These are phyloP conservation scores for Canna indica DNA, from an alignment of 176 grass and related monocot genomes.

Conservation along the genomic window DNA sequence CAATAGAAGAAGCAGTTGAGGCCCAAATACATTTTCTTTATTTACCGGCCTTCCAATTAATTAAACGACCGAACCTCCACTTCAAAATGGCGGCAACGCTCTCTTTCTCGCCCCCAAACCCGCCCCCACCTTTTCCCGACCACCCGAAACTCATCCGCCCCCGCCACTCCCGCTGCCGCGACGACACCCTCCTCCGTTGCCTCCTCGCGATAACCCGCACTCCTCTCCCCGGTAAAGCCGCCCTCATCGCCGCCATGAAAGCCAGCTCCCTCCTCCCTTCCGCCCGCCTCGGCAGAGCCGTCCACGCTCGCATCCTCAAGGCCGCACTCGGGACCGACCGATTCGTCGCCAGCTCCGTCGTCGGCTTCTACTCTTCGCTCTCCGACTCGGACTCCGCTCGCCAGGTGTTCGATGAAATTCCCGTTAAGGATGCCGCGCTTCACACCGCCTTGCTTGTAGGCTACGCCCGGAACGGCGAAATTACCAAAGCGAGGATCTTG, in stretches of 20 bases:
- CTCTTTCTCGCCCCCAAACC: not conserved
- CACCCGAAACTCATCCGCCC: not conserved
- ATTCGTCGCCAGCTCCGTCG: constrained; percentile 22
- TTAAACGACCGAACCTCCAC: not conserved
- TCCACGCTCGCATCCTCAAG: constrained; percentile 31
- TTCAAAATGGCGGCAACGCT: not conserved
- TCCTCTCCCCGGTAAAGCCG: constrained; percentile 22
- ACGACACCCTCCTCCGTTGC: constrained; percentile 13
- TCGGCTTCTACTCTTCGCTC: constrained; percentile 26
- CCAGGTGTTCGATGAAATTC: constrained; percentile 18
- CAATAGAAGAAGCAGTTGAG: no score
- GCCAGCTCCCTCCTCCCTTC: constrained; percentile 14
- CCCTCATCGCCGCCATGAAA: constrained; percentile 29
- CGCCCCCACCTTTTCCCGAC: not conserved
- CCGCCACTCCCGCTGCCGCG: not conserved
- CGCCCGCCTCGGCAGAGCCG: constrained; percentile 20
- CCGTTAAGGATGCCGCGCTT: constrained; percentile 5
- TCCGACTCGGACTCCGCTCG: constrained; percentile 4
- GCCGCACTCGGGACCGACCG: constrained; percentile 14
- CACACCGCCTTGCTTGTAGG: constrained; percentile 11
- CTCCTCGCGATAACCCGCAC: constrained; percentile 9
- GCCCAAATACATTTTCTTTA: no score
- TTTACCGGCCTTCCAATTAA: no score
- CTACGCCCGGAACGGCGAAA: not conserved
- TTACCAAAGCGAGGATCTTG: constrained; percentile 5